Evolutionary conservation across 371 early-diverging fungal genomes (phyloP).

Genomic region (Batrachochytrium dendrobatidis): DNA sequence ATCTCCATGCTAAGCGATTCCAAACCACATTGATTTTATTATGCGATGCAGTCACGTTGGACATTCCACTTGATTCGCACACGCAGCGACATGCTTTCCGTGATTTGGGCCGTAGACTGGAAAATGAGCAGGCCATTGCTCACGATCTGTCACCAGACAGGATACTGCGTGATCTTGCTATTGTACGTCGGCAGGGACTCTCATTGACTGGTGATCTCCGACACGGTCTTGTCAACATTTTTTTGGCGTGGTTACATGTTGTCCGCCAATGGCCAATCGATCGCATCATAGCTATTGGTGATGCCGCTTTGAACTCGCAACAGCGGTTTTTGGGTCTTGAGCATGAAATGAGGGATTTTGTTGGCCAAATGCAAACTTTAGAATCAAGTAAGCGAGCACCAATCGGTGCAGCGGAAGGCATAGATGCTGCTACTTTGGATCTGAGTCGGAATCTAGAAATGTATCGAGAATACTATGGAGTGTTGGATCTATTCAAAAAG

Average conservation of each 20-base stretch:
- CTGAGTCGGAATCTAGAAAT: slow-evolving; percentile 11
- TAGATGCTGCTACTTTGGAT: too few relatives aligned
- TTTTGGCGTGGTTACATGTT: slow-evolving; percentile 24
- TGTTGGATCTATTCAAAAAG: background rate
- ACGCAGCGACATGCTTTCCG: slow-evolving; percentile 8
- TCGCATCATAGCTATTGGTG: background rate
- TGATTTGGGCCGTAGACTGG: slow-evolving; percentile 20
- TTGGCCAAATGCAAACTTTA: too few relatives aligned
- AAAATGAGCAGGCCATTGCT: slow-evolving; percentile 33
- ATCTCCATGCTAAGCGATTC: slow-evolving; percentile 29
- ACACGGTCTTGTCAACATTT: slow-evolving; percentile 21
- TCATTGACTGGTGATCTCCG: slow-evolving; percentile 6
- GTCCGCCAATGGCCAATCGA: slow-evolving; percentile 7
- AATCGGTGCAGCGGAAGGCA: too few relatives aligned
- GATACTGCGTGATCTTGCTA: slow-evolving; percentile 29
- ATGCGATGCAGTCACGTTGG: slow-evolving; percentile 31
- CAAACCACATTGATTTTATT: slow-evolving; percentile 38
- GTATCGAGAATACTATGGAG: slow-evolving; percentile 22
- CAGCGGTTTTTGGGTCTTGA: slow-evolving; percentile 11
- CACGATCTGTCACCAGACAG: slow-evolving; percentile 32
- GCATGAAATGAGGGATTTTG: too few relatives aligned
- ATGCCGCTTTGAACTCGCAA: slow-evolving; percentile 8
- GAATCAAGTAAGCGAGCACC: too few relatives aligned
- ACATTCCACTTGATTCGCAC: slow-evolving; percentile 3
- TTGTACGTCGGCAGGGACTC: slow-evolving; percentile 2